These are phyloP conservation scores for Leucosporidium yakuticum DNA, from an alignment of 768 basidiomycete genomes.

Conservation along the genomic window DNA sequence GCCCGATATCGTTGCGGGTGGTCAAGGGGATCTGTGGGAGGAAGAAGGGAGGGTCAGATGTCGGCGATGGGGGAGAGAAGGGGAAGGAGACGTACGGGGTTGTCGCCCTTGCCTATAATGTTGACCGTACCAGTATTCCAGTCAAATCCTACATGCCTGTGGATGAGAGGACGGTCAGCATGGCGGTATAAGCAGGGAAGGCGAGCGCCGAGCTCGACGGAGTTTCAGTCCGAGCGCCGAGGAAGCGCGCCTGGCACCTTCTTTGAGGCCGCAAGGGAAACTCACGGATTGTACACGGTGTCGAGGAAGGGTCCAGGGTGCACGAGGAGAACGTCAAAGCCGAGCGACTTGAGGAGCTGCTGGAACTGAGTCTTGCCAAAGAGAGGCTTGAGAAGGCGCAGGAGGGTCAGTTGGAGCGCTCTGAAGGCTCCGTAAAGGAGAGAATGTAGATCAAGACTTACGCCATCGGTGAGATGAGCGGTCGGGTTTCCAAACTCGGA, in stretches of 20 bases:
- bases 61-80: neutral
- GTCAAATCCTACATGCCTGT: too few species aligned
- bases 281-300: neutral
- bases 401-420: too few species aligned
- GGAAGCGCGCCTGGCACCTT: too few species aligned
- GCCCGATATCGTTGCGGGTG: neutral
- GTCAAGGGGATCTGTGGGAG: constrained; percentile 1
- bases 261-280: neutral
- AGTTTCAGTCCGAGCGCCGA: neutral
- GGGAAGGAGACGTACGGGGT: neutral
- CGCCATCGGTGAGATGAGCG: too few species aligned
- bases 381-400: too few species aligned
- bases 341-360: constrained; percentile 2
- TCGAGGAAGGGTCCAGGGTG: constrained; percentile 9
- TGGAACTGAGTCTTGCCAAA: constrained; percentile 9
- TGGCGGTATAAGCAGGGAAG: too few species aligned
- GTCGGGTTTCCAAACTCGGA: constrained; percentile 40
- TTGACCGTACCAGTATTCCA: neutral
- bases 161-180: neutral
- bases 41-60: neutral
- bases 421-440: too few species aligned
- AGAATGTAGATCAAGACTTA: too few species aligned
- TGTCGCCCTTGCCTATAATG: neutral
- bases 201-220: too few species aligned
- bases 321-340: neutral